Evolutionary conservation across 1,284 basidiomycete genomes (phyloP).

Genomic region (Puccinia brachypodii): DNA sequence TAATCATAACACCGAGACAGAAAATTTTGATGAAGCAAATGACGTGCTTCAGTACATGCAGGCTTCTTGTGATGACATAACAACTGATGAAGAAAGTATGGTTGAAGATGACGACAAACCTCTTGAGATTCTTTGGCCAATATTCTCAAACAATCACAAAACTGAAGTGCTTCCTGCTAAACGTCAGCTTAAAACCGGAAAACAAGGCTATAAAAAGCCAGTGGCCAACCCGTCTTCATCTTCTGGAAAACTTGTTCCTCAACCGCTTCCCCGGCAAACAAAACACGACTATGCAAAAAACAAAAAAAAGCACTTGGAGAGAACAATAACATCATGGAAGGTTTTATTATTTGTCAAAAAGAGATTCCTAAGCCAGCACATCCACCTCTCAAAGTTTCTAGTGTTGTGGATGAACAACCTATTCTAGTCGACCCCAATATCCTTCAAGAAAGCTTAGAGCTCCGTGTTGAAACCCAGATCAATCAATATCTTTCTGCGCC

Average conservation of each 20-base stretch:
- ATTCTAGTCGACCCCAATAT: not conserved
- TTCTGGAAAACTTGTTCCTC: not conserved
- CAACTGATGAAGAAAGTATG: not conserved
- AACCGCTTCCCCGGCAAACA: not conserved
- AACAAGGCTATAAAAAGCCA: not conserved
- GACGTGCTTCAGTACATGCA: not conserved
- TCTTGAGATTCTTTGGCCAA: not conserved
- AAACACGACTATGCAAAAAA: not conserved
- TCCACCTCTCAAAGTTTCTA: not conserved
- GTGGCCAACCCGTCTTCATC: not conserved
- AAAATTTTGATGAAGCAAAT: not conserved
- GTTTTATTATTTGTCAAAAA: not conserved
- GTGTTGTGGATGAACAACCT: no score
- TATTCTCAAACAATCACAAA: not conserved
- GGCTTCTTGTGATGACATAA: not conserved
- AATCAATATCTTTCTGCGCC: not conserved
- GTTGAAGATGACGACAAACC: not conserved
- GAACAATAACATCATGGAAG: not conserved
- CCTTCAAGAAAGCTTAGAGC: not conserved
- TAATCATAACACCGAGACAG: not conserved
- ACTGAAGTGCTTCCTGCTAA: not conserved
- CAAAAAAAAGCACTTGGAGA: not conserved
- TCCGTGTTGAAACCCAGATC: not conserved
- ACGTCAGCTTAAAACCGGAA: not conserved
- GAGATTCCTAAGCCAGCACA: not conserved